Base-by-base conservation (phyloP, 2,329 filamentous ascomycete genomes). In the Xylaria sp. region DNA sequence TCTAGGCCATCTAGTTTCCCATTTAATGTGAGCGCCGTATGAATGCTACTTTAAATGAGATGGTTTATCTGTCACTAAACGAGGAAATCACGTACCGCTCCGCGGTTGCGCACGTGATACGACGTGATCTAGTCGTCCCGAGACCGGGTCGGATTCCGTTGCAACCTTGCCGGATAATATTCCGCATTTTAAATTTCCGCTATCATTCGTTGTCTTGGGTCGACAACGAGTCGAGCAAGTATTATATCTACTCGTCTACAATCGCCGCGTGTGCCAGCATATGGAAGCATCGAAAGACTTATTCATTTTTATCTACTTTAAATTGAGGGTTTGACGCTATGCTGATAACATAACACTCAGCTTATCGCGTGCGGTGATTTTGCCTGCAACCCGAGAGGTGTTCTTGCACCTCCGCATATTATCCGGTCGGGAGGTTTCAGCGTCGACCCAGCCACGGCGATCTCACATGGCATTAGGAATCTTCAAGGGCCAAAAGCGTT, bases 351-450 rank as follows among this genome's bases (percentile, higher is more conserved):
- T 21, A 53, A n/a, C 17, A 12, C n/a, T 24, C 34, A 4, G 24
- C 34, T 19, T 32, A 21, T 51, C 8, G 47, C n/a, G 34, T 36
- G n/a, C 17, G 8, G 11, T 32, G 32, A 19, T 59, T 27, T 11
- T 3, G 11, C 9, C 30, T 17, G 32, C 19, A 7, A 53, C 24
- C n/a, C n/a, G 14, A 19, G 47, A 55, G 19, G 19, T 21, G 42
- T 39, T 55, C 48, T 36, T 30, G 19, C 30, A 21, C 21, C 17
- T 56, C 57, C 27, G 11, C 57, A 48, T 24, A 61, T 61, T 61
- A 65, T 56, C 63, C 57, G 63, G 48, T 12, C 30, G 60, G 27
- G 55, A 9, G 19, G 45, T 63, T 67, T 58, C 45, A 62, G 53
- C 2, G n/a, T 54, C 27, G 12, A 39, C 24, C 34, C 12, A 60